These are phyloP conservation scores for Leccinum boreale DNA, from an alignment of 768 basidiomycete species.

Conservation along the genomic window DNA sequence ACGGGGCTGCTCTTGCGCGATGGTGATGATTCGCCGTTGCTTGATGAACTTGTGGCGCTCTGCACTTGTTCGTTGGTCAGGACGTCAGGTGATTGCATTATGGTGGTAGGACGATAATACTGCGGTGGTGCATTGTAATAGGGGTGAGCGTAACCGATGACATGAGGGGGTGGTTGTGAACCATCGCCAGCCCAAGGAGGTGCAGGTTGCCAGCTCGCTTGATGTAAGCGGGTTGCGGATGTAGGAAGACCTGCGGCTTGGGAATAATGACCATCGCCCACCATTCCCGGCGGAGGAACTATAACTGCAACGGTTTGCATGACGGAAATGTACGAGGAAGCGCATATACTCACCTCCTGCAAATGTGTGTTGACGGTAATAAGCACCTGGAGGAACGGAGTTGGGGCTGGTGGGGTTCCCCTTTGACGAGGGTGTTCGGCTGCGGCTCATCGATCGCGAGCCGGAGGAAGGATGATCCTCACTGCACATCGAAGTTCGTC, in stretches of 20 bases:
- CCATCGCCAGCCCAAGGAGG: slow-evolving; percentile 36
- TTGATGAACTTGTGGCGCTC: slow-evolving; percentile 22
- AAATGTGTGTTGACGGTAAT: slow-evolving; percentile 65
- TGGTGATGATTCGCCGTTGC: slow-evolving; percentile 25
- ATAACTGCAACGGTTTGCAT: slow-evolving; percentile 33
- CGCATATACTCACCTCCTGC: slow-evolving; percentile 35
- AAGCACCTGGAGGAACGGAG: slow-evolving; percentile 38
- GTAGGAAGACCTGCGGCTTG: slow-evolving; percentile 47
- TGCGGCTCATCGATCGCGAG: slow-evolving; percentile 49
- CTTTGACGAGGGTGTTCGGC: slow-evolving; percentile 44
- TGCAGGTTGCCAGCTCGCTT: slow-evolving; percentile 40
- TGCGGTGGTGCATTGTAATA: slow-evolving; percentile 37
- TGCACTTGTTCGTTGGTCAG: slow-evolving; percentile 19
- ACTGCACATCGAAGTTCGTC: slow-evolving; percentile 19
- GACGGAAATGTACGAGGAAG: background rate
- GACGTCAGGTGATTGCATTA: slow-evolving; percentile 24
- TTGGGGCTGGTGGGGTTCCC: slow-evolving; percentile 35
- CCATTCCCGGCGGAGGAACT: slow-evolving; percentile 38
- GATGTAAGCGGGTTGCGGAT: slow-evolving; percentile 47
- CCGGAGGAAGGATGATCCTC: slow-evolving; percentile 34
- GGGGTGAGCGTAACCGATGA: slow-evolving; percentile 35
- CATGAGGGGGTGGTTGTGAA: slow-evolving; percentile 32
- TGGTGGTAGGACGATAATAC: slow-evolving; percentile 44
- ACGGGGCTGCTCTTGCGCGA: slow-evolving; percentile 27
- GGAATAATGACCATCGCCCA: slow-evolving; percentile 42